Conservation (phyloP, 192 early-diverging fungal species). For the Backusella macrospora region DNA sequence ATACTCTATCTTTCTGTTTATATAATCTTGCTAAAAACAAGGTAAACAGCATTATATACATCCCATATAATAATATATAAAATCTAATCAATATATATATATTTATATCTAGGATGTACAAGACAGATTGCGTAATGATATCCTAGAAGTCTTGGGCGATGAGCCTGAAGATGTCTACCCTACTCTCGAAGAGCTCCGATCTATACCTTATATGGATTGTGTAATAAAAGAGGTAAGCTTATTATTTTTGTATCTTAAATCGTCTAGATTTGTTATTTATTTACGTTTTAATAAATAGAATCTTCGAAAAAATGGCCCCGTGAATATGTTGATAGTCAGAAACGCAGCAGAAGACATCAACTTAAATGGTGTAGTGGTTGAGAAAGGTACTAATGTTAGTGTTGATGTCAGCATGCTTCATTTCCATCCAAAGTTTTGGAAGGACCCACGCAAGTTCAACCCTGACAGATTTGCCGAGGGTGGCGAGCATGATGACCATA, state of each 20-base stretch:
- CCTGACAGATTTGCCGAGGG: conserved; percentile 36
- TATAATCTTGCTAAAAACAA: conserved; percentile 52
- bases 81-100: background rate
- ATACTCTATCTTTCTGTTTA: conserved; percentile 41
- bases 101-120: conserved; percentile 29
- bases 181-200: conserved; percentile 22
- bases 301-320: background rate
- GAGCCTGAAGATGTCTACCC: conserved; percentile 29
- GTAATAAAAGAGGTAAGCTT: conserved; percentile 30
- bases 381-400: conserved; percentile 45
- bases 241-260: background rate
- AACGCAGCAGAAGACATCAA: conserved; percentile 25
- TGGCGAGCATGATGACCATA: conserved; percentile 15
- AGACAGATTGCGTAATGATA: conserved; percentile 35
- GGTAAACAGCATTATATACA: background rate
- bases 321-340: conserved; percentile 3
- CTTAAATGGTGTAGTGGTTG: conserved; percentile 42
- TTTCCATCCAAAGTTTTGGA: conserved; percentile 30
- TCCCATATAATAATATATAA: background rate
- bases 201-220: conserved; percentile 29
- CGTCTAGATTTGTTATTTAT: background rate
- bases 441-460: conserved; percentile 29
- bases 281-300: background rate
- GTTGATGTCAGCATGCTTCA: conserved; percentile 29
- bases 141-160: conserved; percentile 23